phyloP scores from a whole-genome alignment of 805 yeast species.

The Wickerhamiella domercqiae region DNA sequence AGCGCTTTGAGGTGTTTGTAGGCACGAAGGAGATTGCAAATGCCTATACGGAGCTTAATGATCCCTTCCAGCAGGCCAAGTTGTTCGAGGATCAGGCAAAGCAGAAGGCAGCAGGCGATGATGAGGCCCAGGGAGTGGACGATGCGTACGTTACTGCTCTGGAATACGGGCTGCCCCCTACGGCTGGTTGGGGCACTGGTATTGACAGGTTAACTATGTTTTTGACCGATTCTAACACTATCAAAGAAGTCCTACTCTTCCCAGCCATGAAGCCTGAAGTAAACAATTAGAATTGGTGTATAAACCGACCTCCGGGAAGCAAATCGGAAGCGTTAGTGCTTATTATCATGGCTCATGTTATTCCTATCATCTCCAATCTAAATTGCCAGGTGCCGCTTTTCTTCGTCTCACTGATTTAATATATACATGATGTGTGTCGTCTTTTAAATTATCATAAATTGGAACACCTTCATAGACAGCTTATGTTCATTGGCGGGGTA shows the following conservation, averaged over 20 bases:
- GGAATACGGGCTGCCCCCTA: conserved; percentile 97
- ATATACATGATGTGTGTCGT: too few species aligned
- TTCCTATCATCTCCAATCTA: too few species aligned
- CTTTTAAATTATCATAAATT: too few species aligned
- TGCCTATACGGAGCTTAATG: conserved; percentile 97
- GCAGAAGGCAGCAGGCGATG: conserved; percentile 98
- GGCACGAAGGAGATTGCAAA: conserved; percentile 97
- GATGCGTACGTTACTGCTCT: conserved; percentile 95
- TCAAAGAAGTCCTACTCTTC: conserved; percentile 94
- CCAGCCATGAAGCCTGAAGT: conserved; percentile 97
- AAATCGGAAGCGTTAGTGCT: too few species aligned
- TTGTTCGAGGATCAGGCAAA: conserved; percentile 98
- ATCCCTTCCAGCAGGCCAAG: conserved; percentile 94
- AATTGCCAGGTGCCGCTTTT: too few species aligned
- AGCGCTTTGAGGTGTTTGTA: conserved; percentile 94
- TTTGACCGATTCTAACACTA: conserved; percentile 88
- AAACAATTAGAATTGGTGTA: conserved; percentile 3
- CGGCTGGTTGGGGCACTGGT: conserved; percentile 99
- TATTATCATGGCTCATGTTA: too few species aligned
- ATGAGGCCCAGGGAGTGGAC: conserved; percentile 93
- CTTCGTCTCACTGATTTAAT: too few species aligned
- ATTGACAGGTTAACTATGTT: conserved; percentile 97
- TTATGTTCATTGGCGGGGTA: too few species aligned
- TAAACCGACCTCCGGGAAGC: too few species aligned
- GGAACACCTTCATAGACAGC: too few species aligned